phyloP scores from a whole-genome alignment of 805 yeast genomes.

The Lipomyces anomalus region DNA sequence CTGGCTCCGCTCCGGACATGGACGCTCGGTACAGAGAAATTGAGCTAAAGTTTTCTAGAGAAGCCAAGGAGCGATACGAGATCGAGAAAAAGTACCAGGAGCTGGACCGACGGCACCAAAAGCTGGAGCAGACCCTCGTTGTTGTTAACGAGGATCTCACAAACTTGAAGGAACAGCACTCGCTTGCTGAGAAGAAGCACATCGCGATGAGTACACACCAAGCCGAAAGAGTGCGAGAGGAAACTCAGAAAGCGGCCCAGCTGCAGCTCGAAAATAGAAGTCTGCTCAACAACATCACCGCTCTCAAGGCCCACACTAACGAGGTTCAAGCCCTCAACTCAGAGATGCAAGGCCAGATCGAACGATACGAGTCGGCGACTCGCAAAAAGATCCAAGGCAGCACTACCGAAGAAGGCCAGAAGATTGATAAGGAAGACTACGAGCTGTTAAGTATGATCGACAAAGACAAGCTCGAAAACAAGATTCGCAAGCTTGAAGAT shows the following conservation, averaged over 20 bases:
- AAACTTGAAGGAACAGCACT: constrained; percentile 10
- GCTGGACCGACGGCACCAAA: constrained; percentile 18
- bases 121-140: constrained; percentile 11
- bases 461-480: not conserved
- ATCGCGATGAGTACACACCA: not conserved
- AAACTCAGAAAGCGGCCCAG: not conserved
- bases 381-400: not conserved
- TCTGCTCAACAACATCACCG: not conserved
- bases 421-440: not conserved
- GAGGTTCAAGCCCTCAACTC: not conserved
- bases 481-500: not conserved
- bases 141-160: constrained; percentile 12
- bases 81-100: constrained; percentile 18
- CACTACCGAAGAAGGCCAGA: not conserved
- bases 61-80: constrained; percentile 22
- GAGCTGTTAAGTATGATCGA: not conserved
- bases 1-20: not conserved
- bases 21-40: constrained; percentile 10
- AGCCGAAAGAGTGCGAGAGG: not conserved
- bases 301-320: not conserved
- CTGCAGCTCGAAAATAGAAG: not conserved
- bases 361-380: not conserved
- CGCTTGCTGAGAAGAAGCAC: constrained; percentile 15
- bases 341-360: not conserved
- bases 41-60: constrained; percentile 22